These are phyloP conservation scores for Phytophthora uliginosa DNA, from an alignment of 352 stramenopile genomes.

Conservation along the genomic window DNA sequence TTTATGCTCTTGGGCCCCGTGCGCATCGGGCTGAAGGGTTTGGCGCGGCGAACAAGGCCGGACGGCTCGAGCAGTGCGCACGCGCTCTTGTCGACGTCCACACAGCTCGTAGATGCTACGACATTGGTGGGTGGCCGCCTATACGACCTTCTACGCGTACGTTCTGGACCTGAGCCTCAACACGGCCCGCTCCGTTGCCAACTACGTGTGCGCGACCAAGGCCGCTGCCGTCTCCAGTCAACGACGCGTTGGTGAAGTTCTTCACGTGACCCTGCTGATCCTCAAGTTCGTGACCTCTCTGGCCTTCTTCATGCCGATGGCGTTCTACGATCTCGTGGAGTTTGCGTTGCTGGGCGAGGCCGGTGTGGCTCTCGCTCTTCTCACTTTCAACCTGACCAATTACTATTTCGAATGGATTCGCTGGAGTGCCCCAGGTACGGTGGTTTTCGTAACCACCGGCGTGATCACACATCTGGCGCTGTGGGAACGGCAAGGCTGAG, in stretches of 20 bases:
- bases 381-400: background rate
- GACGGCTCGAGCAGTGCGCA: too few species aligned
- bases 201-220: background rate
- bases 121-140: background rate
- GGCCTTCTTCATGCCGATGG: background rate
- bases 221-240: background rate
- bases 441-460: background rate
- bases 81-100: too few species aligned
- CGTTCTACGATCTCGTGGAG: background rate
- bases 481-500: too few species aligned
- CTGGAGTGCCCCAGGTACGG: background rate
- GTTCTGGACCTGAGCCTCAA: background rate
- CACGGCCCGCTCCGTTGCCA: background rate
- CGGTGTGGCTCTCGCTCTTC: background rate
- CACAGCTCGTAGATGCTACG: too few species aligned
- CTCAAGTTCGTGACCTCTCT: background rate
- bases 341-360: background rate
- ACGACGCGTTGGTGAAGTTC: too few species aligned
- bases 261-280: background rate
- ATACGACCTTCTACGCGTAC: background rate
- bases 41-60: too few species aligned
- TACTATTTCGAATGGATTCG: background rate
- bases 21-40: too few species aligned
- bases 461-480: background rate
- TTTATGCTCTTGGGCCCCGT: too few species aligned